Conservation (phyloP, 768 basidiomycete species). For the Rossbeevera mucosa region DNA sequence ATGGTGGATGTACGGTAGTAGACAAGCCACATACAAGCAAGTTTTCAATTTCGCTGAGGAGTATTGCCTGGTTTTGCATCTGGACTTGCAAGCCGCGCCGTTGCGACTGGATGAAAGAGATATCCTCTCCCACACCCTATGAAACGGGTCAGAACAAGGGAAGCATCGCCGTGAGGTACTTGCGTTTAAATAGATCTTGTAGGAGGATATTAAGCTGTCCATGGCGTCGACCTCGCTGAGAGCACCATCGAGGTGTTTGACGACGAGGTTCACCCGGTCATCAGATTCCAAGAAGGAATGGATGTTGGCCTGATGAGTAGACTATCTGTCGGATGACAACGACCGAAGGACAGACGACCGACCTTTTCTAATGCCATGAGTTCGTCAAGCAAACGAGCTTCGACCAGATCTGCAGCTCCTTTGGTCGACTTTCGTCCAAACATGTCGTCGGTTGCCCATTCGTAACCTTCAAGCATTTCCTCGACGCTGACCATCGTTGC, state of each 20-base stretch:
- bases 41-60: slow-evolving; percentile 82
- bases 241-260: slow-evolving; percentile 88
- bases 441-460: slow-evolving; percentile 87
- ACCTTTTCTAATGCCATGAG: slow-evolving; percentile 93
- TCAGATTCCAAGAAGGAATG: slow-evolving; percentile 97
- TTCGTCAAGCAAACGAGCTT: slow-evolving; percentile 84
- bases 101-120: slow-evolving; percentile 92
- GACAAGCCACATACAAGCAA: slow-evolving; percentile 55
- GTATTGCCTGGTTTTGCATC: slow-evolving; percentile 87
- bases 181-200: slow-evolving; percentile 95
- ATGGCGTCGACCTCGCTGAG: slow-evolving; percentile 84
- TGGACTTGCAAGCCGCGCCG: slow-evolving; percentile 96
- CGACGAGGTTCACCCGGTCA: slow-evolving; percentile 79
- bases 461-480: slow-evolving; percentile 98
- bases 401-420: slow-evolving; percentile 86
- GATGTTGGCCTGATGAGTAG: slow-evolving; percentile 66
- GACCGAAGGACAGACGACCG: slow-evolving; percentile 8
- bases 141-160: slow-evolving; percentile 10
- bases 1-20: neutral
- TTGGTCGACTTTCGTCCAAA: slow-evolving; percentile 58
- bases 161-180: slow-evolving; percentile 25
- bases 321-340: slow-evolving; percentile 1
- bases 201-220: slow-evolving; percentile 84
- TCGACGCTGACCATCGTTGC: slow-evolving; percentile 90
- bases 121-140: slow-evolving; percentile 93